phyloP scores from a whole-genome alignment of 768 basidiomycete genomes.

The Boletus subcaerulescens region DNA sequence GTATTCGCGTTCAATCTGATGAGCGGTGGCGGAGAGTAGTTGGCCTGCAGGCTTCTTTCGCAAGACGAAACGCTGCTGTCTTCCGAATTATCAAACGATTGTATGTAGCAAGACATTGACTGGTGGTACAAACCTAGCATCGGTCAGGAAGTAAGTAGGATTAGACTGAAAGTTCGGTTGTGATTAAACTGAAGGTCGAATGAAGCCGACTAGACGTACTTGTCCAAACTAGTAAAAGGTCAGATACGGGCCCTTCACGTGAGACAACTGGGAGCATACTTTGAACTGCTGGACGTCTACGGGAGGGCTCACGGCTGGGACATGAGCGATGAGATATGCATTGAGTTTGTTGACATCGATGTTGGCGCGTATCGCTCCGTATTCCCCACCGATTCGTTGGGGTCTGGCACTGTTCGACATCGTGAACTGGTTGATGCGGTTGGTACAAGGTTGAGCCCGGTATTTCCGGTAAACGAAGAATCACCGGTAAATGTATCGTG shows the following conservation, averaged over 20 bases:
- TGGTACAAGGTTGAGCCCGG: too few relatives aligned
- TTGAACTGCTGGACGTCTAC: constrained; percentile 91
- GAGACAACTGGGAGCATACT: constrained; percentile 40
- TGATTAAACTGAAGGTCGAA: constrained; percentile 1
- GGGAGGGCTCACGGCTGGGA: constrained; percentile 56
- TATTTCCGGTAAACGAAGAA: neutral
- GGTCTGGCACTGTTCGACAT: constrained; percentile 23
- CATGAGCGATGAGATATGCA: constrained; percentile 56
- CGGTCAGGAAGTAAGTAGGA: constrained; percentile 92
- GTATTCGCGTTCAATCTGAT: constrained; percentile 94
- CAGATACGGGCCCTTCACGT: neutral
- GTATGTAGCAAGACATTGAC: neutral
- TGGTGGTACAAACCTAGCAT: constrained; percentile 51
- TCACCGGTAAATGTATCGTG: neutral
- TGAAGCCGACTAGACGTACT: constrained; percentile 42
- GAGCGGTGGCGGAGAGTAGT: constrained; percentile 86
- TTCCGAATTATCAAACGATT: constrained; percentile 21
- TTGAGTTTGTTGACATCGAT: constrained; percentile 67
- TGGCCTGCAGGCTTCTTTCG: constrained; percentile 91
- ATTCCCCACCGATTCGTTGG: constrained; percentile 67
- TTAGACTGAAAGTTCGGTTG: constrained; percentile 63
- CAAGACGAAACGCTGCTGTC: constrained; percentile 69
- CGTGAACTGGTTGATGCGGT: too few relatives aligned
- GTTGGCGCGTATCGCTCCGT: constrained; percentile 66
- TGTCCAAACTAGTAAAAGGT: constrained; percentile 70